A percentile compares a stretch with the other conserved stretches of the same genome.
phyloP scores from a whole-genome alignment of 2,329 filamentous ascomycete genomes.

The Apiospora kogelbergensis region DNA sequence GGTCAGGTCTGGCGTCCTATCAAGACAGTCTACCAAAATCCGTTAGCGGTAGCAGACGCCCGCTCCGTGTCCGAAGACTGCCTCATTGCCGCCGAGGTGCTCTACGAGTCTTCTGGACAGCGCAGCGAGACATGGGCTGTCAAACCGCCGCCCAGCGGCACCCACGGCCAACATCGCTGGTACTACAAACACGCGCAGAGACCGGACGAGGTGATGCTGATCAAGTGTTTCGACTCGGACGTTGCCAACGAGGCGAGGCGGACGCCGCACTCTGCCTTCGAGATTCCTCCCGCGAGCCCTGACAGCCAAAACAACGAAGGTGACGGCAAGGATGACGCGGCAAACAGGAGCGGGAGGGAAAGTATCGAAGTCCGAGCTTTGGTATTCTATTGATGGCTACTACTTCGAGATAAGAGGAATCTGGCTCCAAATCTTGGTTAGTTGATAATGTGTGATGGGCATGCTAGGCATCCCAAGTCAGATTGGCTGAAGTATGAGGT shows the following conservation, averaged over 20 bases:
- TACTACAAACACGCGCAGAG: constrained; percentile 49
- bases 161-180: constrained; percentile 42
- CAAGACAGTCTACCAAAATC: constrained; percentile 49
- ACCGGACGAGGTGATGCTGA: constrained; percentile 52
- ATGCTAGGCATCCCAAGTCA: background rate
- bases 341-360: constrained; percentile 32
- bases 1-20: constrained; percentile 42
- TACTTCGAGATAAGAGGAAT: background rate
- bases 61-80: constrained; percentile 46
- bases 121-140: constrained; percentile 47
- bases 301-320: constrained; percentile 26
- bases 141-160: background rate
- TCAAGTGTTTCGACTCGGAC: constrained; percentile 61
- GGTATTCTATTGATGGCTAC: constrained; percentile 41
- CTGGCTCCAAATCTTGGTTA: too few relatives aligned
- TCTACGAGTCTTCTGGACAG: constrained; percentile 25
- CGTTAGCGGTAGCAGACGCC: constrained; percentile 50
- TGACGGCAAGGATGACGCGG: constrained; percentile 37
- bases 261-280: constrained; percentile 54
- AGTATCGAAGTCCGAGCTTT: constrained; percentile 55
- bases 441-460: background rate
- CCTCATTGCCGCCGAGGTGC: constrained; percentile 39
- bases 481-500: background rate
- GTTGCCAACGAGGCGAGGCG: constrained; percentile 44
- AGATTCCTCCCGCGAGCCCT: constrained; percentile 37